Base-by-base conservation (phyloP, 1,284 basidiomycete genomes). In the Mycena citricolor region DNA sequence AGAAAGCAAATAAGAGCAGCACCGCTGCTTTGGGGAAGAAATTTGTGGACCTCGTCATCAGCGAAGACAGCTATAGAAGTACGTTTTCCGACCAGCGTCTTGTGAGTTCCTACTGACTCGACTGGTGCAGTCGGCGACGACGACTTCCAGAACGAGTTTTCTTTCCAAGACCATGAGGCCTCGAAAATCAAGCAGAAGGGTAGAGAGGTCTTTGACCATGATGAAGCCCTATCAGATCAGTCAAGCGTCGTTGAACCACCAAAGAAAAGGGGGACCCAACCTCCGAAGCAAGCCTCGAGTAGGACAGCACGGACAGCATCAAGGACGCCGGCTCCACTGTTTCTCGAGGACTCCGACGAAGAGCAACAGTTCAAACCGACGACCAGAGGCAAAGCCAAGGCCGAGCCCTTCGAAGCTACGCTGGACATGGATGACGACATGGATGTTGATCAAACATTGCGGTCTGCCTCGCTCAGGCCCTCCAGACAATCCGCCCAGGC, bases 11-110 rank as follows among this genome's bases (percentile, higher is more conserved):
- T 35, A 14, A 40, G 21, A 44, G 74, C 66, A 68, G 63, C 31
- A 20, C 4, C 58, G 45, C 53, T 19, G 16, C n/a, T 41, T 49
- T 14, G 43, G 49, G 55, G 70, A 70, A 67, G 58, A 44, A 48
- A 29, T 38, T 45, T 6, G 47, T 88, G 10, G 76, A 82, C 33
- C 63, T 88, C 12, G 63, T 80, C 32, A 58, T 69, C 4, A 74
- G 62, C 41, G 73, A 77, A 24, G 71, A 74, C 11, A 70, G 35
- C 38, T 19, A 30, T 28, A 6, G 37, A 34, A 21, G 45, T 42
- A n/a, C n/a, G n/a, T n/a, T n/a, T n/a, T n/a, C n/a, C n/a, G n/a
- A n/a, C n/a, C n/a, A n/a, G n/a, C n/a, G n/a, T n/a, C n/a, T n/a
- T n/a, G n/a, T n/a, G n/a, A n/a, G n/a, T n/a, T n/a, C n/a, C n/a